Percentiles rank a stretch among this genome's conserved stretches.
Evolutionary conservation across 140 eudicot genomes (phyloP).

Genomic region (Stevia rebaudiana): DNA sequence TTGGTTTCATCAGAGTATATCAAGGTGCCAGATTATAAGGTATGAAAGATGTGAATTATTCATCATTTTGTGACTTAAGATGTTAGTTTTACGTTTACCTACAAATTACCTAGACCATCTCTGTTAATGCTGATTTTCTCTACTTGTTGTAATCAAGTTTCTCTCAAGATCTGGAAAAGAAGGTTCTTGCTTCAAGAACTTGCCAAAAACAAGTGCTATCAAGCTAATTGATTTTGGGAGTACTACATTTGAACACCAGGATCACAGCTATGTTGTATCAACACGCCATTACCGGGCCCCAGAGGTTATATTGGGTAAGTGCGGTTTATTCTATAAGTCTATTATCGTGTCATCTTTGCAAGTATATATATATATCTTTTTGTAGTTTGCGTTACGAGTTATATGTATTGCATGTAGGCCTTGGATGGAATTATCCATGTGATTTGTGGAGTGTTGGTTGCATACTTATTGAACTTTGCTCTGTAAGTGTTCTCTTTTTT

Average conservation of each 20-base stretch:
- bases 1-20: slow-evolving; percentile 80
- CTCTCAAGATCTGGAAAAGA: slow-evolving; percentile 61
- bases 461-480: slow-evolving; percentile 93
- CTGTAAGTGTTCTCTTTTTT: slow-evolving; percentile 47
- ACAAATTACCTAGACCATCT: background rate
- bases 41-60: slow-evolving; percentile 20
- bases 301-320: slow-evolving; percentile 87
- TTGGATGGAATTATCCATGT: slow-evolving; percentile 98
- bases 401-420: slow-evolving; percentile 43
- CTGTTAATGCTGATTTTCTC: slow-evolving; percentile 6
- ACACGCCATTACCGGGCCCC: slow-evolving; percentile 99
- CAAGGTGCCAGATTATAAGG: slow-evolving; percentile 90
- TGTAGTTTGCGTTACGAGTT: slow-evolving; percentile 3
- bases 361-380: background rate
- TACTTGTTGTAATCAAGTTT: slow-evolving; percentile 39
- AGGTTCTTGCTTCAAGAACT: slow-evolving; percentile 69
- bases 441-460: slow-evolving; percentile 98
- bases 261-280: slow-evolving; percentile 85
- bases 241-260: slow-evolving; percentile 79
- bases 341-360: background rate
- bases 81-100: background rate
- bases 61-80: background rate
- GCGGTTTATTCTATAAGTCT: background rate
- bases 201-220: slow-evolving; percentile 86
- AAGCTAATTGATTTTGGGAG: slow-evolving; percentile 98